Evolutionary conservation across 148 eudicot species (phyloP).

Genomic region (Suaeda aralocaspica): DNA sequence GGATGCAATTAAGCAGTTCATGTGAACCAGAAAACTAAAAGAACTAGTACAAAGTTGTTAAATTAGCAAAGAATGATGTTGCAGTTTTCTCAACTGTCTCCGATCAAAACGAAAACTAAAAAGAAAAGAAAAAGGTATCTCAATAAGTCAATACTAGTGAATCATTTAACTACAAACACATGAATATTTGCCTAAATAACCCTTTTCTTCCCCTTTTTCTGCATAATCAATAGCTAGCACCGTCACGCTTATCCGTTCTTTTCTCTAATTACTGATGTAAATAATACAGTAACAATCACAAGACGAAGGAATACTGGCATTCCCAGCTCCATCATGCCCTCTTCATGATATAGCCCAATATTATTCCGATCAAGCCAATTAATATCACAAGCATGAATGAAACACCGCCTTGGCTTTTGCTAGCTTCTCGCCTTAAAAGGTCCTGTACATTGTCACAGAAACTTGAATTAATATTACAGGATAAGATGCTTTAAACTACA

Average conservation of each 20-base stretch:
- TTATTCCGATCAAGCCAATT: slow-evolving; percentile 56
- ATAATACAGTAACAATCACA: slow-evolving; percentile 21
- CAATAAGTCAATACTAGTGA: slow-evolving; percentile 21
- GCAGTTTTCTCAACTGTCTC: slow-evolving; percentile 9
- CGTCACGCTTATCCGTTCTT: slow-evolving; percentile 4
- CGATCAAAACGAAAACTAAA: not conserved
- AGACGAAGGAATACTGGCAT: not conserved
- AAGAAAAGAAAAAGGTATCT: slow-evolving; percentile 4
- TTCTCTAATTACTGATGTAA: slow-evolving; percentile 19
- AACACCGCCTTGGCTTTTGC: slow-evolving; percentile 51
- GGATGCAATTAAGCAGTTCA: not conserved
- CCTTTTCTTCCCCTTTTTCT: slow-evolving; percentile 9
- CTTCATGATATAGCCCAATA: slow-evolving; percentile 65
- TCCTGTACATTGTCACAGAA: slow-evolving; percentile 38
- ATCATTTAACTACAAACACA: slow-evolving; percentile 35
- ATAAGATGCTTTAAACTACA: not conserved
- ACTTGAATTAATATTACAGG: not conserved
- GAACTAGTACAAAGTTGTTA: slow-evolving; percentile 11
- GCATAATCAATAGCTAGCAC: slow-evolving; percentile 16
- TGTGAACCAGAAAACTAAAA: slow-evolving; percentile 9
- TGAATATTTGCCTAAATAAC: slow-evolving; percentile 28
- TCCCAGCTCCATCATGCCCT: slow-evolving; percentile 33
- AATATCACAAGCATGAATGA: slow-evolving; percentile 49
- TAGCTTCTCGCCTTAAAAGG: slow-evolving; percentile 54
- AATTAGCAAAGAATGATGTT: slow-evolving; percentile 28